A percentile compares a stretch with the other conserved stretches of the same genome.
Evolutionary conservation across 2,329 filamentous ascomycete species (phyloP).

Genomic region (Calcarisporium arbuscula): DNA sequence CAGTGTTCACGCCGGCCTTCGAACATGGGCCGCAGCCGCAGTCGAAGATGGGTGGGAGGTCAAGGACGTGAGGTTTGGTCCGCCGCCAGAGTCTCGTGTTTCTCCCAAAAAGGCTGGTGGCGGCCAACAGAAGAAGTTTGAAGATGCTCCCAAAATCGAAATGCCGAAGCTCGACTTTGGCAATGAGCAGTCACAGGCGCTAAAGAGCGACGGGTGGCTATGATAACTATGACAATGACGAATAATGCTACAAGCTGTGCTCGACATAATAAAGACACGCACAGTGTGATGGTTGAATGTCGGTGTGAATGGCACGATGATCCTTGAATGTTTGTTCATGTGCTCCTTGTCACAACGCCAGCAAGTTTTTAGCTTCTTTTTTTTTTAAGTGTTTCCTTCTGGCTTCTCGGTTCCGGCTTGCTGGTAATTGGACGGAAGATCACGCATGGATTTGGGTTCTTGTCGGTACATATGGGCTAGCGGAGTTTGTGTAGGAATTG

Average conservation of each 20-base stretch:
- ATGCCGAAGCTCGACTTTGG: conserved; percentile 51
- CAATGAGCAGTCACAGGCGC: conserved; percentile 23
- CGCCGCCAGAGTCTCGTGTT: conserved; percentile 28
- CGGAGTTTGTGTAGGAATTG: no score
- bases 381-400: conserved; percentile 12
- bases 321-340: no score
- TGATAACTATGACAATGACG: conserved; percentile 13
- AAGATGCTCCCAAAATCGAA: conserved; percentile 55
- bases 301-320: no score
- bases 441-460: conserved; percentile 17
- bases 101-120: conserved; percentile 25
- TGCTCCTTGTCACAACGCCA: no score
- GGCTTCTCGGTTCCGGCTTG: no score
- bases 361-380: no score
- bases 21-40: conserved; percentile 85
- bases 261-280: no score
- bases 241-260: conserved; percentile 1
- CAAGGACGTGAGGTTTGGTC: conserved; percentile 70
- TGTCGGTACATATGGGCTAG: no score
- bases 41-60: conserved; percentile 85
- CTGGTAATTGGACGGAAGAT: no score
- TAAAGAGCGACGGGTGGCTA: conserved; percentile 25
- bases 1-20: conserved; percentile 79
- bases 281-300: no score
- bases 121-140: conserved; percentile 40